Conservation (phyloP, 495 filamentous ascomycete genomes). For the Aspergillus campestris region DNA sequence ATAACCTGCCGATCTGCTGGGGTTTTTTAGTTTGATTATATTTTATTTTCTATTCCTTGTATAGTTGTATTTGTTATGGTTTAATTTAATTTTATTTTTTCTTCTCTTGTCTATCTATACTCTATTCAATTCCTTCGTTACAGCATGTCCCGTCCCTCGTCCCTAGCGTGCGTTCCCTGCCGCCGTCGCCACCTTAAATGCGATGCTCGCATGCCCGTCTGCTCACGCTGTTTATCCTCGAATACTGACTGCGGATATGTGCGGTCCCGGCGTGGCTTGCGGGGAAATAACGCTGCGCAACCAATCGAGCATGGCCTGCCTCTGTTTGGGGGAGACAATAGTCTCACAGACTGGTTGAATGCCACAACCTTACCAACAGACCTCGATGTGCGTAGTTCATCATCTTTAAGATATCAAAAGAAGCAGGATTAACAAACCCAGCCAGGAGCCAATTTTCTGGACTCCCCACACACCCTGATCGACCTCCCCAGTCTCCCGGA, state of each 20-base stretch:
- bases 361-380: conserved; percentile 3
- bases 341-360: conserved; percentile 12
- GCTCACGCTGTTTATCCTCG: conserved; percentile 16
- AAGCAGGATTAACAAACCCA: conserved; percentile 5
- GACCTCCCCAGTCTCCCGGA: conserved; percentile 1
- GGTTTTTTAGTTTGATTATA: not conserved
- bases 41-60: too few relatives aligned
- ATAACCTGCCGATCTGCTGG: too few relatives aligned
- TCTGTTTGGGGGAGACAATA: conserved; percentile 5
- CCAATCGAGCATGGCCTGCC: conserved; percentile 7
- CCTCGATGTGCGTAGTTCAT: conserved; percentile 1
- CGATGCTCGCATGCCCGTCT: conserved; percentile 39
- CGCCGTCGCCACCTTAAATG: conserved; percentile 50
- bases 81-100: too few relatives aligned
- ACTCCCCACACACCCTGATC: not conserved
- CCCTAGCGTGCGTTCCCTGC: conserved; percentile 48
- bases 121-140: not conserved
- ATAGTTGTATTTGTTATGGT: too few relatives aligned
- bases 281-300: conserved; percentile 8
- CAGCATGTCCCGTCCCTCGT: conserved; percentile 16
- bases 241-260: conserved; percentile 18
- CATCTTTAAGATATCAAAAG: not conserved
- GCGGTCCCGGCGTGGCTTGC: conserved; percentile 25
- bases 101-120: conserved; percentile 1
- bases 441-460: conserved; percentile 13